Evolutionary conservation across 129 eudicot genomes (phyloP).

Genomic region (Flaveria ramosissima): DNA sequence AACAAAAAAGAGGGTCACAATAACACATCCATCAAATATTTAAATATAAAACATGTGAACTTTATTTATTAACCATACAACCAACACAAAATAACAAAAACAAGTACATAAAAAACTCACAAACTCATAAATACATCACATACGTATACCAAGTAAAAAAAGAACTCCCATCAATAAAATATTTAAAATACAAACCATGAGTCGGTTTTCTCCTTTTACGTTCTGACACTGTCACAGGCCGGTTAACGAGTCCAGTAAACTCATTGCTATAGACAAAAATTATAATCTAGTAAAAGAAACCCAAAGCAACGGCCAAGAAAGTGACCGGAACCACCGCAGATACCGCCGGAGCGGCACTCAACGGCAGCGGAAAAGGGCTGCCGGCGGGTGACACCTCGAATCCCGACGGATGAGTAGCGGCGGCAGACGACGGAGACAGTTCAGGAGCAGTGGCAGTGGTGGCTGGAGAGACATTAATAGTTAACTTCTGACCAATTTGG

Average conservation of each 20-base stretch:
- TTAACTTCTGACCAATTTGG: conserved; percentile 54
- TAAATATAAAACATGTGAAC: background rate
- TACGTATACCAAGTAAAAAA: background rate
- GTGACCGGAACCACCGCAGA: conserved; percentile 38
- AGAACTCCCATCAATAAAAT: background rate
- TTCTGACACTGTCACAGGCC: too few species aligned
- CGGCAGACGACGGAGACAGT: conserved; percentile 28
- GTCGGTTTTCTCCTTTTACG: too few species aligned
- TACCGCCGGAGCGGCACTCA: conserved; percentile 17
- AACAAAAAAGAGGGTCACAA: too few species aligned
- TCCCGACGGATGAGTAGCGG: conserved; percentile 20
- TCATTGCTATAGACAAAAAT: background rate
- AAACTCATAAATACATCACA: background rate
- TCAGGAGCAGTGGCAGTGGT: conserved; percentile 19
- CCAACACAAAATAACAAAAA: background rate
- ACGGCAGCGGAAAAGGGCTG: conserved; percentile 18
- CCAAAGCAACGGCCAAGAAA: conserved; percentile 38
- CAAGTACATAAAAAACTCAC: background rate
- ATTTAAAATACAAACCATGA: too few species aligned
- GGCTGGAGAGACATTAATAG: conserved; percentile 51
- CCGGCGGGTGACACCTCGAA: conserved; percentile 26
- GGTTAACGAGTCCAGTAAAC: too few species aligned
- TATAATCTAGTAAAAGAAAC: conserved; percentile 35
- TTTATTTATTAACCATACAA: conserved; percentile 4
- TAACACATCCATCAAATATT: background rate